phyloP scores from a whole-genome alignment of 2,329 filamentous ascomycete species.

The Claviceps citrina region DNA sequence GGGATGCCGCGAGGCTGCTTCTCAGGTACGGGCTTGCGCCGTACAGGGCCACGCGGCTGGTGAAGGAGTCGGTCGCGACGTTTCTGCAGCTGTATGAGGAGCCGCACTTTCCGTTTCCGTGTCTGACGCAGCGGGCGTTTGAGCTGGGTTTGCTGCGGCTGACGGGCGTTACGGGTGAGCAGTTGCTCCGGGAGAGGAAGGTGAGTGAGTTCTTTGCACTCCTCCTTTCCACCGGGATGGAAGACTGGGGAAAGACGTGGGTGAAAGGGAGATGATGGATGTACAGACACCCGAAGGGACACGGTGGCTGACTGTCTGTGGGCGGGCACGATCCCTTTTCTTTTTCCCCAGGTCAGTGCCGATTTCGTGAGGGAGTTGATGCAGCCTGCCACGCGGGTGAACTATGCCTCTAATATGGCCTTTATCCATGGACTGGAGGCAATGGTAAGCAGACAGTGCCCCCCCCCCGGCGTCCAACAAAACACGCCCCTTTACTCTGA shows the following conservation, averaged over 20 bases:
- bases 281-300: no score
- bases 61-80: constrained; percentile 52
- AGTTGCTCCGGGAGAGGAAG: constrained; percentile 53
- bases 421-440: constrained; percentile 78
- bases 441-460: constrained; percentile 40
- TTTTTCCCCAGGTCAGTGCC: constrained; percentile 34
- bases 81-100: constrained; percentile 70
- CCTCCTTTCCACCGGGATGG: no score
- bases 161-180: constrained; percentile 56
- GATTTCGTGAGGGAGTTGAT: constrained; percentile 67
- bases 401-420: constrained; percentile 82
- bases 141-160: constrained; percentile 51
- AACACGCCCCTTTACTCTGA: no score
- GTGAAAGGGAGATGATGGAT: no score
- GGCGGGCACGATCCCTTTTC: no score
- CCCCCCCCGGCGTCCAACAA: no score
- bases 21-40: constrained; percentile 79
- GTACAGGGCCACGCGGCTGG: constrained; percentile 54
- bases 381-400: constrained; percentile 81
- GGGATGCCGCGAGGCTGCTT: constrained; percentile 62
- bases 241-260: no score
- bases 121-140: constrained; percentile 51
- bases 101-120: constrained; percentile 72
- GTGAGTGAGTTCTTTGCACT: no score
- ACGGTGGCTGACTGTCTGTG: no score